phyloP scores from a whole-genome alignment of 2,329 filamentous ascomycete genomes.

The Alternaria hordeiaustralica region DNA sequence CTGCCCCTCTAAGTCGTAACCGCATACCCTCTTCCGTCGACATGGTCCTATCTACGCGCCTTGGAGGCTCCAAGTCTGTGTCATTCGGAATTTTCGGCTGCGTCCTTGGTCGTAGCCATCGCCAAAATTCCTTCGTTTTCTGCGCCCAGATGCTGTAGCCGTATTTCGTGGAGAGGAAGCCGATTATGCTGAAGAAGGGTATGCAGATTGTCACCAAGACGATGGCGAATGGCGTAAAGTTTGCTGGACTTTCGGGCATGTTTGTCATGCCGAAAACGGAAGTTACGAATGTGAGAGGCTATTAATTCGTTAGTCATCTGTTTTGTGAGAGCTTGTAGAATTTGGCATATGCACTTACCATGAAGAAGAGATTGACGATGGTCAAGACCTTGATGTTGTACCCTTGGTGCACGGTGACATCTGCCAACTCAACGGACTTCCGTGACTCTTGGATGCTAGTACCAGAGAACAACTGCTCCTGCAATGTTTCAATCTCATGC shows the following conservation, averaged over 20 bases:
- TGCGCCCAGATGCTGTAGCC: conserved; percentile 49
- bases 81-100: conserved; percentile 9
- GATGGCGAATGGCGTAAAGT: conserved; percentile 51
- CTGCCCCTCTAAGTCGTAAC: not conserved
- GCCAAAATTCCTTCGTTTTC: conserved; percentile 38
- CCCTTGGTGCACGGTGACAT: conserved; percentile 63
- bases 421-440: conserved; percentile 63
- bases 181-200: conserved; percentile 56
- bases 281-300: conserved; percentile 66
- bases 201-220: conserved; percentile 52
- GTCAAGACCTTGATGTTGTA: conserved; percentile 67
- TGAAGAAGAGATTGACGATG: conserved; percentile 66
- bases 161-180: conserved; percentile 51
- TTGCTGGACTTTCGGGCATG: conserved; percentile 47
- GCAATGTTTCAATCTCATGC: conserved; percentile 62
- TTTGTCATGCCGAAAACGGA: conserved; percentile 63
- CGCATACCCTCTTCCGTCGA: conserved; percentile 40
- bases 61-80: conserved; percentile 8
- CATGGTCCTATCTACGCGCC: conserved; percentile 28
- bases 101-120: conserved; percentile 31
- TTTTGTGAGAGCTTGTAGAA: not conserved
- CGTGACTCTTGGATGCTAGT: conserved; percentile 68
- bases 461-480: conserved; percentile 68
- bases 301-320: not conserved
- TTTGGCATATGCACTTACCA: conserved; percentile 35